Evolutionary conservation across 495 filamentous ascomycete genomes (phyloP), one percentile per base, ranked within the genome.

Genomic region (Amniculicola lignicola): DNA sequence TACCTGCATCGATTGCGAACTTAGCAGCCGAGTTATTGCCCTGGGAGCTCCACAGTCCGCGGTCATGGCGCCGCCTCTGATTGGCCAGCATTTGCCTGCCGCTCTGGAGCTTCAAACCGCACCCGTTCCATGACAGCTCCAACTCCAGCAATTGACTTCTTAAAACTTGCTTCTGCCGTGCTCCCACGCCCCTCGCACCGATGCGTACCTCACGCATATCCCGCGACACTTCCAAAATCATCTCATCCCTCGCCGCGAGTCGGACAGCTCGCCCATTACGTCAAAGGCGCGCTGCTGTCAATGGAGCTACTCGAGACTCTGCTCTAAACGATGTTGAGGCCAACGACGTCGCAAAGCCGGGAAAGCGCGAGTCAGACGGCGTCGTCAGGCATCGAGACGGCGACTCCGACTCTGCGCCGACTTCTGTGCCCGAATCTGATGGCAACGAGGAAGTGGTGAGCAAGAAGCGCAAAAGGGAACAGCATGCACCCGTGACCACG

Each of bases 141-240:
- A 16, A 12, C 37, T 28, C 37, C 7, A n/a, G 42, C 21, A 41
- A 18, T 40, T 36, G 10, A 15, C 35, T 25, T 27, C 14, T 16
- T 25, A 15, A 41, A n/a, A 22, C 23, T 49, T 49, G 53, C 53
- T 43, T 42, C 31, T 47, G 19, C 21, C 18, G 28, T 16, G 37
- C 7, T 31, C 36, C 53, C n/a, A 37, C 44, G 23, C 33, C 16
- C 38, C 9, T 45, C 54, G 27, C 22, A 39, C 16, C 40, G 23
- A 89, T 88, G 85, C 79, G 82, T 49, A 82, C 80, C 27, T 84
- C 80, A 25, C 75, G 78, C 37, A 72, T 82, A 42, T 79, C 79
- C 5, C 75, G 75, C 50, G 80, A 84, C 25, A 82, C 82, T 3
- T 70, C 79, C 14, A 82, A 75, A 56, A 63, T 79, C 12, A 52